These are phyloP conservation scores for Penicillium sp. DNA, from an alignment of 2,329 filamentous ascomycete species.

Conservation along the genomic window DNA sequence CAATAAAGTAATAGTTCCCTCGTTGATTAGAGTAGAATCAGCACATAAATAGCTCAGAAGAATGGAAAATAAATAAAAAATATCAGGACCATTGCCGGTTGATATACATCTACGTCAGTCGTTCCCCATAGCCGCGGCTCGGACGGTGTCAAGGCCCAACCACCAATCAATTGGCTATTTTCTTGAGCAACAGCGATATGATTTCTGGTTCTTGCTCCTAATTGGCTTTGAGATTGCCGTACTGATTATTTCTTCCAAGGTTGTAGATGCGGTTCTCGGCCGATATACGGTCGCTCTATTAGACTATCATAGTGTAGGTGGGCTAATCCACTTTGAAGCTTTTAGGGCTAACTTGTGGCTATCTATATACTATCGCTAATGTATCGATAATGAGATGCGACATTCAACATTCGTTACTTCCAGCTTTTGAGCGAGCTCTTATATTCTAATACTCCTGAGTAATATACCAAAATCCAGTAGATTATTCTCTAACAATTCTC, in stretches of 20 bases:
- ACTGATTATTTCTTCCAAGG: background rate
- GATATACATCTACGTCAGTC: slow-evolving; percentile 9
- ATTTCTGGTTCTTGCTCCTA: background rate
- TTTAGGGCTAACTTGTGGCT: background rate
- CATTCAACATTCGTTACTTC: background rate
- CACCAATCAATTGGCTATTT: slow-evolving; percentile 4
- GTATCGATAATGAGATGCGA: too few species aligned
- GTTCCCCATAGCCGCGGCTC: slow-evolving; percentile 11
- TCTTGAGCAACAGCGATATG: background rate
- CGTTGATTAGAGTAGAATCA: background rate
- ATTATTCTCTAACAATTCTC: background rate
- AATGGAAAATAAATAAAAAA: background rate
- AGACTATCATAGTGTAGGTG: too few species aligned
- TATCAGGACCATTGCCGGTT: background rate
- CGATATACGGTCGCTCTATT: background rate
- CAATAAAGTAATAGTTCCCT: too few species aligned
- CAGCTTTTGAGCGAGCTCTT: too few species aligned
- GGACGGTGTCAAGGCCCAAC: background rate
- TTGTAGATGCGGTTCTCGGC: background rate
- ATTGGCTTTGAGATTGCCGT: background rate
- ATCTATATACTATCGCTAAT: background rate
- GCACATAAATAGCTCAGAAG: background rate
- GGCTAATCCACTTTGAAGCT: background rate
- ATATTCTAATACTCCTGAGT: background rate
- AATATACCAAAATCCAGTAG: background rate